Evolutionary conservation across 441 rosid genomes (phyloP), one percentile per base, ranked within the genome.

Genomic region (Melastoma candidum): DNA sequence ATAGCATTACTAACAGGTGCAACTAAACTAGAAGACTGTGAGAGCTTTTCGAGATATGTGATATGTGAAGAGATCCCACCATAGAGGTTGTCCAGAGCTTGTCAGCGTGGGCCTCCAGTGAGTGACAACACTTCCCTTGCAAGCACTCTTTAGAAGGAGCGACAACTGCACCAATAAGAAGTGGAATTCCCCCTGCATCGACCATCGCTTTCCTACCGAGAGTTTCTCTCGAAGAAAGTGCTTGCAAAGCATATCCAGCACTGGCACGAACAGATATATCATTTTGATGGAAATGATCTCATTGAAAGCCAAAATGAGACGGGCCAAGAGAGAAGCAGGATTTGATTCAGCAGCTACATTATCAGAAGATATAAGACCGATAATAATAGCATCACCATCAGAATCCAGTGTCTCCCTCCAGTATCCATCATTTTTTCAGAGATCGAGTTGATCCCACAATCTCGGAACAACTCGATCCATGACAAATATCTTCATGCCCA

Each of bases 241-340:
- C 87, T 56, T 82, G 87, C 75, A 92, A 56, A 59, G 96, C 98
- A 64, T 87, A 83, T 49, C 88, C 90, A 22, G 87, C 85, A 63
- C 77, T 82, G 46, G 95, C 85, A 62, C 90, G 83, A 22, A 87
- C 84, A 39, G 70, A 68, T 66, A 75, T 69, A 65, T 72, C 78
- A 56, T 76, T 85, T 22, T 77, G 69, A 68, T 82, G 12, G 86
- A 67, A 47, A 80, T 69, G 64, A 84, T 83, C 59, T 77, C 76
- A 32, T 73, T 71, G 59, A 90, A 85, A 61, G 81, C 78, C 72
- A 80, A 66, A 74, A 83, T 73, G 54, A 87, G 64, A 57, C 77
- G 77, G 41, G 95, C 95, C 76, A 90, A 75, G n/a, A 90, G 90
- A 70, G 93, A 80, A 61, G 96, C 96, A 50, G 96, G 84, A 65